Base-by-base conservation (phyloP, 805 yeast species). In the Starmerella tilneyi region DNA sequence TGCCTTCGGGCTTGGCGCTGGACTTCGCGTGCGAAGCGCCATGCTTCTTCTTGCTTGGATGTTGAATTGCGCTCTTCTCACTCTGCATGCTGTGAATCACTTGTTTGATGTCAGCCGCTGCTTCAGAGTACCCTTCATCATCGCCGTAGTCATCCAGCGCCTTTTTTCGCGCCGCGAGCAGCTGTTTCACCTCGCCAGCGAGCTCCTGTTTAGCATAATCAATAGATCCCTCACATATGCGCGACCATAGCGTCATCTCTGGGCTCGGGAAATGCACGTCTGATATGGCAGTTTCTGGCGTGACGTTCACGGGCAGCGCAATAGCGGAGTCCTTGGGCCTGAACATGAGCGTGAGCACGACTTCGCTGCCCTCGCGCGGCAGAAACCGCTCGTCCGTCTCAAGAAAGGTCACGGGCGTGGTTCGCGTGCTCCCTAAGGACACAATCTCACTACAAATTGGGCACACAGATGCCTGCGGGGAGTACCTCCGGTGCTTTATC, bases 171-270 rank as follows among this genome's bases (percentile, higher is more conserved):
- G 75, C 78, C 0, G 62, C 60, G 32, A 64, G 51, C 1, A 89
- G 72, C 2, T 71, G 67, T 3, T 61, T 58, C 38, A 81, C 71
- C 54, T 89, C 98, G 5, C 62, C 59, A 35, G 75, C 72, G 52
- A 73, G 77, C 62, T 79, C 75, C 17, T 68, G 66, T 11, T 71
- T 50, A 2, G 78, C 61, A 58, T 78, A 81, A 5, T 67, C 60
- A 13, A 69, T 58, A 39, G 78, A 76, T 23, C 85, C 92, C 56
- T 73, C 75, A 67, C 84, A 72, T 12, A 89, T 66, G 46, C 95
- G 72, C 31, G 53, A 37, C 84, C 73, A 56, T 74, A 83, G 28
- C 68, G 70, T 15, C 30, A 28, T 33, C 4, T 31, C 64, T 61
- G 44, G 72, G 55, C 33, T 63, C 62, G 27, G 65, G 56, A 39